Percentiles rank a stretch among this genome's conserved stretches.
Conservation (phyloP, 2,329 filamentous ascomycete genomes). For the Intubia oerlemansii region DNA sequence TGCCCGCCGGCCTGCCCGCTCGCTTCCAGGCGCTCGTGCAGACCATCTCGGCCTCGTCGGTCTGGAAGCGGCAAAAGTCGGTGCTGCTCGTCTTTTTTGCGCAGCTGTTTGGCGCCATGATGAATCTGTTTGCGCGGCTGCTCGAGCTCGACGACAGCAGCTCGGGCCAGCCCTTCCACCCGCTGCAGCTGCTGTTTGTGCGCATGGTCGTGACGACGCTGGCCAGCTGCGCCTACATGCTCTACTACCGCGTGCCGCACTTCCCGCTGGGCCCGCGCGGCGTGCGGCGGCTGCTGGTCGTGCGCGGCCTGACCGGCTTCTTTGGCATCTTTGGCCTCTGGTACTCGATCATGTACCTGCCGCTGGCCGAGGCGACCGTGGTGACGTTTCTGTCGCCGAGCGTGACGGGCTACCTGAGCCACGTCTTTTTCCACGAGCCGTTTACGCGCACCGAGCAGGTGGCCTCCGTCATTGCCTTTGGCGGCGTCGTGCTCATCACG, state of each 20-base stretch:
- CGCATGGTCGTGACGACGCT: conserved; percentile 56
- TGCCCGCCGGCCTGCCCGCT: too few species aligned
- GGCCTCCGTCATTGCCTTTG: conserved; percentile 51
- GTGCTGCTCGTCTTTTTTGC: conserved; percentile 51
- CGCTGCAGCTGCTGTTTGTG: conserved; percentile 65
- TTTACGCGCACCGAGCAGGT: conserved; percentile 62
- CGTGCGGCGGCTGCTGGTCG: conserved; percentile 44
- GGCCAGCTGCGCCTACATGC: conserved; percentile 52
- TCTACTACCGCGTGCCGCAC: conserved; percentile 40
- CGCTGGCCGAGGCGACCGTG: conserved; percentile 71
- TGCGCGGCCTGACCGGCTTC: conserved; percentile 9
- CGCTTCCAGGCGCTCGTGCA: too few species aligned
- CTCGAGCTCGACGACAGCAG: conserved; percentile 43
- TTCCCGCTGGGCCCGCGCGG: conserved; percentile 48
- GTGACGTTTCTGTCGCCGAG: conserved; percentile 73
- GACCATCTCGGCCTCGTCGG: too few species aligned
- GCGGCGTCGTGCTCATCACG: conserved; percentile 69
- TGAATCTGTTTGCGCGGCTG: conserved; percentile 65
- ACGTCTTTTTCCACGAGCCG: conserved; percentile 49
- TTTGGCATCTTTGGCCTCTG: conserved; percentile 66
- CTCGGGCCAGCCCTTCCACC: conserved; percentile 46
- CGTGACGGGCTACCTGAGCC: conserved; percentile 61
- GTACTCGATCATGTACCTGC: conserved; percentile 48
- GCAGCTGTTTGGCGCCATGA: conserved; percentile 63
- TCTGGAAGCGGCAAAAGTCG: too few species aligned